phyloP scores from a whole-genome alignment of 1,284 basidiomycete species.

The Cutaneotrichosporon sp. region DNA sequence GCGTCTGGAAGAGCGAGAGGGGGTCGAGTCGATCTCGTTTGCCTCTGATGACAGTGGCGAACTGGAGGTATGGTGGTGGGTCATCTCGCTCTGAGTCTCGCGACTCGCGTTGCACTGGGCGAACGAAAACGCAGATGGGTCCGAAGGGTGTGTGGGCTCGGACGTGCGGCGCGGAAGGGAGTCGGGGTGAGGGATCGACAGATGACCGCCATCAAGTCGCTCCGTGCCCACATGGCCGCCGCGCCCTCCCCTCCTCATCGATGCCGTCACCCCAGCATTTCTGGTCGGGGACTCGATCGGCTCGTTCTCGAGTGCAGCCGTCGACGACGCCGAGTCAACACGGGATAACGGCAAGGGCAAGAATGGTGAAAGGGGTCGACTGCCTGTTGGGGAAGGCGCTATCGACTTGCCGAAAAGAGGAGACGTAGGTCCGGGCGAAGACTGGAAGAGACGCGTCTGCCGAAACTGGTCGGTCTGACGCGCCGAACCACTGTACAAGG shows the following conservation, averaged over 20 bases:
- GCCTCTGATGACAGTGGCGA: constrained; percentile 13
- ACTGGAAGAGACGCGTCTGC: constrained; percentile 1
- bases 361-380: not conserved
- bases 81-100: constrained; percentile 13
- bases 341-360: constrained; percentile 1
- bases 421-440: constrained; percentile 6
- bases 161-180: constrained; percentile 16
- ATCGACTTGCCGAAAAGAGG: constrained; percentile 4
- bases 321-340: constrained; percentile 1
- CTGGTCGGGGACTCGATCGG: not conserved
- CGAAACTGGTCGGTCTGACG: not conserved
- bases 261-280: not conserved
- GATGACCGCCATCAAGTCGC: not conserved
- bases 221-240: not conserved
- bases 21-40: constrained; percentile 12
- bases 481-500: constrained; percentile 19
- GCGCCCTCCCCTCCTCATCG: not conserved
- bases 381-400: constrained; percentile 6
- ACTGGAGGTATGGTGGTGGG: not conserved
- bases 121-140: constrained; percentile 14
- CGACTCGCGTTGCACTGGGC: constrained; percentile 16
- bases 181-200: constrained; percentile 14
- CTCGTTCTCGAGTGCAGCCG: not conserved
- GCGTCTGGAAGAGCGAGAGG: not conserved
- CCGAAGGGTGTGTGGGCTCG: constrained; percentile 8